A percentile compares a stretch with the other conserved stretches of the same genome.
These are phyloP conservation scores for Coniochaeta sp. DNA, from an alignment of 2,329 filamentous ascomycete genomes.

Conservation along the genomic window DNA sequence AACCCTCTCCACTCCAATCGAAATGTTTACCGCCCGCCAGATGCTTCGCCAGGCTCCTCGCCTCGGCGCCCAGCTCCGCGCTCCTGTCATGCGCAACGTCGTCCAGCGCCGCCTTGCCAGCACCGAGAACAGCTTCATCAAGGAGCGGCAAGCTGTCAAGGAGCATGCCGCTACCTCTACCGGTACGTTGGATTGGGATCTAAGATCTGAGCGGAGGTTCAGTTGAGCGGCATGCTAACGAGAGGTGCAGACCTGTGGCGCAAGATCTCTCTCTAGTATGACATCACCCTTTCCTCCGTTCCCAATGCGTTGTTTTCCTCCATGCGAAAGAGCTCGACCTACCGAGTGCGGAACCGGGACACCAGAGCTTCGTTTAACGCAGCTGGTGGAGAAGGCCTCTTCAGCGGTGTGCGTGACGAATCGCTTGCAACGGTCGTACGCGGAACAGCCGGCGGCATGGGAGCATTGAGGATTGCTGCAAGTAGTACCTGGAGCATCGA, in stretches of 20 bases:
- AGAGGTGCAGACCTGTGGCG: constrained; percentile 71
- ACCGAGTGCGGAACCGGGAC: not conserved
- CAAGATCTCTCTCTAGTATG: constrained; percentile 95
- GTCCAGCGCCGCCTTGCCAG: constrained; percentile 67
- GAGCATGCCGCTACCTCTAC: constrained; percentile 79
- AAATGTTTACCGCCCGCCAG: constrained; percentile 59
- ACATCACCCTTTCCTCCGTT: constrained; percentile 14
- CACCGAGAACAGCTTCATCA: constrained; percentile 86
- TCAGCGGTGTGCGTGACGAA: no score
- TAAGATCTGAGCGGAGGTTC: not conserved
- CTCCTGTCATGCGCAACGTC: constrained; percentile 43
- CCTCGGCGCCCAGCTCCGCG: constrained; percentile 51
- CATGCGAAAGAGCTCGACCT: not conserved
- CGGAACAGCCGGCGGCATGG: not conserved
- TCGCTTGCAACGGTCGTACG: no score
- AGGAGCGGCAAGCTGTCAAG: constrained; percentile 84
- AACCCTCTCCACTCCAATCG: constrained; percentile 9
- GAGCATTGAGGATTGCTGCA: no score
- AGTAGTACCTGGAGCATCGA: no score
- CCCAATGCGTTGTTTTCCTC: constrained; percentile 11
- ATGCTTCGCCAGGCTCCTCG: constrained; percentile 57
- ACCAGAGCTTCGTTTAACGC: not conserved
- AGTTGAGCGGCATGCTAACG: constrained; percentile 20
- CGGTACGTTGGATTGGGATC: constrained; percentile 52
- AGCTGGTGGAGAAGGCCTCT: not conserved